A percentile compares a stretch with the other conserved stretches of the same genome.
Conservation (phyloP, 306 rosid genomes). For the Quercus parvula region DNA sequence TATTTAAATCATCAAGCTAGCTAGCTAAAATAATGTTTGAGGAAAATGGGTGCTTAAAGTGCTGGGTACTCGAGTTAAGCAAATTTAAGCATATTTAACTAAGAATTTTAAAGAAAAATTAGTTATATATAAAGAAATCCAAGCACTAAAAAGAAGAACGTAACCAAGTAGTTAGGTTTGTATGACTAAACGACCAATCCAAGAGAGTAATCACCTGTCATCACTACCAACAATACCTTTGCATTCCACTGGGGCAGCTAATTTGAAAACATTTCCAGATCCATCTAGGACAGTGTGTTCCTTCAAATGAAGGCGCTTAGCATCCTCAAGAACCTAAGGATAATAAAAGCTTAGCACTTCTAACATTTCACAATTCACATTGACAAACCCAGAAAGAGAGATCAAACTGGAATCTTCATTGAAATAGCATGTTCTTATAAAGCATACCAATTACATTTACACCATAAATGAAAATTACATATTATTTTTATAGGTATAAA, state of each 20-base stretch:
- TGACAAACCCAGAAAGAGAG: neutral
- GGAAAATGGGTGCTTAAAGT: neutral
- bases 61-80: neutral
- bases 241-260: slow-evolving; percentile 99
- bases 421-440: neutral
- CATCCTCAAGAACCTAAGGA: slow-evolving; percentile 82
- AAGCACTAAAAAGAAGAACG: neutral
- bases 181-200: slow-evolving; percentile 6
- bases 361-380: slow-evolving; percentile 6
- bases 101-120: neutral
- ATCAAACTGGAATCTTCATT: neutral
- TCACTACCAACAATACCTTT: slow-evolving; percentile 99
- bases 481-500: neutral
- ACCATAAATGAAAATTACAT: neutral
- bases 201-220: slow-evolving; percentile 59
- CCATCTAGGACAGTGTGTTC: slow-evolving; percentile 77
- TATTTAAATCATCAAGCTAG: too few relatives aligned
- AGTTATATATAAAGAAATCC: neutral
- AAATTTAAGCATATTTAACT: neutral
- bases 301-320: slow-evolving; percentile 18
- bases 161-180: neutral
- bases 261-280: slow-evolving; percentile 76
- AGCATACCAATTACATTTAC: neutral
- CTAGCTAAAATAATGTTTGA: too few relatives aligned
- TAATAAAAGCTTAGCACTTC: slow-evolving; percentile 20